These are phyloP conservation scores for Backusella sp. DNA, from an alignment of 192 early-diverging fungal species.

Conservation along the genomic window DNA sequence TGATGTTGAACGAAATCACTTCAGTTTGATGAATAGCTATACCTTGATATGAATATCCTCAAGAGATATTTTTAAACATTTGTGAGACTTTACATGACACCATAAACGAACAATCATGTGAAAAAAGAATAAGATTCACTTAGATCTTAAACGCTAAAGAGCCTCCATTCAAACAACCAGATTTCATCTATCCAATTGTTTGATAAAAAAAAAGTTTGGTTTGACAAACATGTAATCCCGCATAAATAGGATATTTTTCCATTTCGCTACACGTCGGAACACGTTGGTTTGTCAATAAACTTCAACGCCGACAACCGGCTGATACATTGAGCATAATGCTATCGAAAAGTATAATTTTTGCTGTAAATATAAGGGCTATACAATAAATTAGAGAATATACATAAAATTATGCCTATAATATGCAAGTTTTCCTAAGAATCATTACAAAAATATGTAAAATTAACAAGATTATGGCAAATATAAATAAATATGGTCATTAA, in stretches of 20 bases:
- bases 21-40: not conserved
- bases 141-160: not conserved
- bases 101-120: not conserved
- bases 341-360: not conserved
- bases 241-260: not conserved
- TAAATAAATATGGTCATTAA: too few species aligned
- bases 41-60: not conserved
- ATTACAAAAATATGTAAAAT: too few species aligned
- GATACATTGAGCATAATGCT: not conserved
- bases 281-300: not conserved
- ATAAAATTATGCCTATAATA: not conserved
- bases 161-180: not conserved
- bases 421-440: not conserved
- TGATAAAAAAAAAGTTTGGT: not conserved
- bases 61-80: not conserved
- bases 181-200: not conserved
- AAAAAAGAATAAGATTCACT: not conserved
- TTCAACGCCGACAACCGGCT: not conserved
- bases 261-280: not conserved
- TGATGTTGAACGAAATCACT: not conserved
- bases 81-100: not conserved
- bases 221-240: not conserved
- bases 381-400: not conserved
- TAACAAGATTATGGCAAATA: too few species aligned
- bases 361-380: not conserved